Base-by-base conservation (phyloP, 345 rosid species). In the Eucalyptus leucophloia region DNA sequence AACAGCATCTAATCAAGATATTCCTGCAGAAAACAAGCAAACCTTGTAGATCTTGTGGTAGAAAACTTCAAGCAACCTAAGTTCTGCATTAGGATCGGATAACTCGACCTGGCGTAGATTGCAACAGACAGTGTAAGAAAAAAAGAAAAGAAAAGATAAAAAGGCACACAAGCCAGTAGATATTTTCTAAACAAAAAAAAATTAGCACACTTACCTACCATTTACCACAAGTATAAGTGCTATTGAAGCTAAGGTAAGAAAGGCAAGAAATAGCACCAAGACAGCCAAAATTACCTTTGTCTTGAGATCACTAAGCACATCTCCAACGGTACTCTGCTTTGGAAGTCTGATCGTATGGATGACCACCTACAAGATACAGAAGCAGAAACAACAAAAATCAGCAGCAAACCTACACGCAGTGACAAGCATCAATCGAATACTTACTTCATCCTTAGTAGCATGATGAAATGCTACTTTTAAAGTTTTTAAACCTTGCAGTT, bases 11-110 rank as follows among this genome's bases (percentile, higher is more conserved):
- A 54, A 37, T 62, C 47, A 15, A 81, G 87, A 56, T 34, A 89
- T 34, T 53, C 34, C 60, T 72, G 81, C 51, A 69, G 83, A 87
- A 44, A 18, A 86, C 67, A 87, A 30, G 88, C 86, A 56, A 91
- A 97, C 99, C 98, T 97, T 98, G 89, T 96, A 97, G 88, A 98
- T 98, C 93, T 96, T 98, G 96, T 97, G 98, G 92, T 95, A 95
- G 93, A 96, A 96, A 89, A 97, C 98, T 92, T 97, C 99, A 67
- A 98, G 96, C 91, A 98, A 93, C 91, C 99, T 94, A 89, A 98
- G 97, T 92, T 98, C 99, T 37, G 98, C 98, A 91, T 95, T 90
- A 85, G 98, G 96, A 90, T 94, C 94, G 53, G 99, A 98, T 89
- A 97, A 91, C 92, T 96, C 98, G n/a, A 98, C 99, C 99, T 97